These are phyloP conservation scores for Physocladia obscura DNA, from an alignment of 192 early-diverging fungal species.

Conservation along the genomic window DNA sequence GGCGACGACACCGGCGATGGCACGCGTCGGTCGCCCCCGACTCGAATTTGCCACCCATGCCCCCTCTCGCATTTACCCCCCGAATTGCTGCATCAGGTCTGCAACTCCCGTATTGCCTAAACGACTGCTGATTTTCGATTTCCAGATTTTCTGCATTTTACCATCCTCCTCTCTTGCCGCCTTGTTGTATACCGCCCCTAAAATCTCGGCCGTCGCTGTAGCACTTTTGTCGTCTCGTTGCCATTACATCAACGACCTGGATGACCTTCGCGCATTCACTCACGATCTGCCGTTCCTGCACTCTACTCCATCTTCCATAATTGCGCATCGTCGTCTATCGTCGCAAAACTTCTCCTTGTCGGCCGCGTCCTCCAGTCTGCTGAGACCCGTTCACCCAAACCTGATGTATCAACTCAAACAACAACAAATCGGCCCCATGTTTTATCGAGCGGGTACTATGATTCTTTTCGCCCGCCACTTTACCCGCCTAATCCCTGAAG, in stretches of 20 bases:
- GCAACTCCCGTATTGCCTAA: neutral
- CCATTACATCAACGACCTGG: slow-evolving; percentile 8
- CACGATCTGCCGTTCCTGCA: slow-evolving; percentile 17
- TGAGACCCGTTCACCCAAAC: neutral
- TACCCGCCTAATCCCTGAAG: slow-evolving; percentile 39
- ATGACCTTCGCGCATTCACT: slow-evolving; percentile 11
- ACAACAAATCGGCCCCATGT: slow-evolving; percentile 32
- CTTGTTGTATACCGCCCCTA: neutral
- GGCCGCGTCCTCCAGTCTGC: neutral
- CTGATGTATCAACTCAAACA: neutral
- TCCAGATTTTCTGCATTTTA: neutral
- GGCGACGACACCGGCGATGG: neutral
- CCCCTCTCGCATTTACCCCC: slow-evolving; percentile 1
- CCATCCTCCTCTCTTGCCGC: neutral
- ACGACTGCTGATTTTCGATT: neutral
- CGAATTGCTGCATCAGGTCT: neutral
- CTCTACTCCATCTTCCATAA: neutral
- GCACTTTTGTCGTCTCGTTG: neutral
- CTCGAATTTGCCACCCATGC: neutral
- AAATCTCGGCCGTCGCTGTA: neutral
- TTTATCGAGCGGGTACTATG: slow-evolving; percentile 45
- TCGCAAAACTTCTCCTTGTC: neutral
- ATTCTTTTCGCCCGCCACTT: slow-evolving; percentile 43
- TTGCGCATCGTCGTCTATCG: neutral
- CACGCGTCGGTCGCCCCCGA: neutral